Evolutionary conservation across 164 flowering plant species (phyloP).

Genomic region (Cinnamomum chago): DNA sequence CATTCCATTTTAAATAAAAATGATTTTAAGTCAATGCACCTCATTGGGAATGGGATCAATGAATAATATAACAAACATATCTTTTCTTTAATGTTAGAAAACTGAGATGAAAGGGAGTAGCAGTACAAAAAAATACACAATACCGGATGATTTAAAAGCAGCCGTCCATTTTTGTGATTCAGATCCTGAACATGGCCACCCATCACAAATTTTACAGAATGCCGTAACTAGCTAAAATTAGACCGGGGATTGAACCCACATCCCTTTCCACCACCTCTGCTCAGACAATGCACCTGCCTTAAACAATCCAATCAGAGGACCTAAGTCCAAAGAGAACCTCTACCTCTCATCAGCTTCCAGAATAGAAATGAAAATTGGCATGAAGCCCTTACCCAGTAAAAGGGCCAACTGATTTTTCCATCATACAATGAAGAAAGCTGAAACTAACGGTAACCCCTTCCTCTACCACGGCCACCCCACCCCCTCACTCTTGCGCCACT

Average conservation of each 20-base stretch:
- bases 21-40: no score
- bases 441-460: slow-evolving; percentile 49
- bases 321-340: neutral
- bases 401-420: neutral
- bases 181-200: neutral
- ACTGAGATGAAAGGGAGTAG: no score
- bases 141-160: no score
- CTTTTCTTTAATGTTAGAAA: no score
- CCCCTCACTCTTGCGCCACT: slow-evolving; percentile 41
- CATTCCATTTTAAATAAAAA: no score
- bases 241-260: neutral
- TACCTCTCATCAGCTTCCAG: slow-evolving; percentile 9
- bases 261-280: neutral
- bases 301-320: slow-evolving; percentile 2
- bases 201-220: slow-evolving; percentile 2
- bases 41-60: no score
- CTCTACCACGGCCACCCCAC: slow-evolving; percentile 60
- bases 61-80: no score
- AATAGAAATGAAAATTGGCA: neutral
- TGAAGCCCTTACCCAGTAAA: neutral
- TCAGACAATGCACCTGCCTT: neutral
- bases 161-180: no score
- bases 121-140: no score
- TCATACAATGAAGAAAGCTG: neutral
- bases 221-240: slow-evolving; percentile 1